Base-by-base conservation (phyloP, 257 asterid genomes). In the Solanum habrochaites region DNA sequence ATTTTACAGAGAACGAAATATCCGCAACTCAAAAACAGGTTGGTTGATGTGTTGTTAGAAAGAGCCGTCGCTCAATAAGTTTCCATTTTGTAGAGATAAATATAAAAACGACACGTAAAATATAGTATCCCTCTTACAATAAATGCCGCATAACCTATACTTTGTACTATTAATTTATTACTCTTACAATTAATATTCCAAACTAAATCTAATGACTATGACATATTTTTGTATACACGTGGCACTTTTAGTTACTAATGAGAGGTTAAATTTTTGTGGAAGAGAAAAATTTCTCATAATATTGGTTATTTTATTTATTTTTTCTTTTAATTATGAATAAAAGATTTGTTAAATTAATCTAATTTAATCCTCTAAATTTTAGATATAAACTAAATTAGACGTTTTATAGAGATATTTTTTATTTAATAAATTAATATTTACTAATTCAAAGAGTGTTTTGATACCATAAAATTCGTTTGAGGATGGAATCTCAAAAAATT, bases 11-110 rank as follows among this genome's bases (percentile, higher is more conserved):
- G 4, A 52, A 18, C 10, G 62, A 18, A 0, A 52, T 18, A 52
- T 16, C 1, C 4, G 11, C 3, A 2, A 8, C 5, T 47, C 58
- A 0, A 2, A 14, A 5, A 49, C 1, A 15, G 11, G n/a, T 7
- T 16, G 62, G 7, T 16, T 56, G 64, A 56, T 18, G 64, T 18
- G 64, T 56, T 56, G 64, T 56, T 56, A 56, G 64, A 56, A 56
- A 56, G 25, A 56, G 64, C 25, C 25, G 64, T 20, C 11, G 11
- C 25, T 20, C 25, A 56, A 56, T 56, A 56, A 20, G 25, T 56
- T 56, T 20, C 2, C 64, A 11, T 56, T 56, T 56, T 3, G n/a
- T 18, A 18, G n/a, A 18, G 2, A 52, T 18, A 20, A 56, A 56
- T 6, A 18, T 6, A 52, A 52, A 18, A 56, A 18, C 1, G 64